phyloP scores from a whole-genome alignment of 768 basidiomycete species.

The Cyathus striatus region DNA sequence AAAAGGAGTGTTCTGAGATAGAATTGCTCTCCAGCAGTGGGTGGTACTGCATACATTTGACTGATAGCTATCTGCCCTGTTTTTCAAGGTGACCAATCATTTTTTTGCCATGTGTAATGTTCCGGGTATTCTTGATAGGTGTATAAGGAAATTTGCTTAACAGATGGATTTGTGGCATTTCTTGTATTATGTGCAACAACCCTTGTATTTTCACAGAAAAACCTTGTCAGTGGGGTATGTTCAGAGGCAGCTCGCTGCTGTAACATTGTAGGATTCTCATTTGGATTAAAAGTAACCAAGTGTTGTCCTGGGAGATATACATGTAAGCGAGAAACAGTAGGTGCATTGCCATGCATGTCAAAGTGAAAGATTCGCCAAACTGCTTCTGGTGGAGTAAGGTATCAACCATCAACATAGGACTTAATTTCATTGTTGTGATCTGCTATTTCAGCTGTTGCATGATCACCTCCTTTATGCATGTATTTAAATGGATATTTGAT shows the following conservation, averaged over 20 bases:
- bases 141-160: slow-evolving; percentile 17
- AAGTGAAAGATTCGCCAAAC: slow-evolving; percentile 26
- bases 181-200: slow-evolving; percentile 4
- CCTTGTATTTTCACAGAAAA: slow-evolving; percentile 22
- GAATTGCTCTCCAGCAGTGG: slow-evolving; percentile 25
- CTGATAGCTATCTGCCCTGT: slow-evolving; percentile 9
- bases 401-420: slow-evolving; percentile 6
- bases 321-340: slow-evolving; percentile 24
- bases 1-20: slow-evolving; percentile 30
- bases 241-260: slow-evolving; percentile 7
- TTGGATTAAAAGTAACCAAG: slow-evolving; percentile 15
- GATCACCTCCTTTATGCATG: slow-evolving; percentile 34
- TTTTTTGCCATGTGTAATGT: slow-evolving; percentile 16
- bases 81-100: slow-evolving; percentile 9
- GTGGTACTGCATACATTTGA: slow-evolving; percentile 25
- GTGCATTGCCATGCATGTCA: slow-evolving; percentile 22
- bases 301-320: slow-evolving; percentile 31
- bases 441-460: slow-evolving; percentile 1
- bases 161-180: not conserved
- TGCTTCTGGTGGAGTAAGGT: slow-evolving; percentile 27
- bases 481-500: slow-evolving; percentile 42
- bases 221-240: slow-evolving; percentile 21
- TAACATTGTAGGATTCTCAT: slow-evolving; percentile 11
- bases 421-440: slow-evolving; percentile 26
- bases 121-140: slow-evolving; percentile 28